Evolutionary conservation across 2,329 filamentous ascomycete genomes (phyloP), one percentile per base, ranked within the genome.

Genomic region (Botrytis fragariae): DNA sequence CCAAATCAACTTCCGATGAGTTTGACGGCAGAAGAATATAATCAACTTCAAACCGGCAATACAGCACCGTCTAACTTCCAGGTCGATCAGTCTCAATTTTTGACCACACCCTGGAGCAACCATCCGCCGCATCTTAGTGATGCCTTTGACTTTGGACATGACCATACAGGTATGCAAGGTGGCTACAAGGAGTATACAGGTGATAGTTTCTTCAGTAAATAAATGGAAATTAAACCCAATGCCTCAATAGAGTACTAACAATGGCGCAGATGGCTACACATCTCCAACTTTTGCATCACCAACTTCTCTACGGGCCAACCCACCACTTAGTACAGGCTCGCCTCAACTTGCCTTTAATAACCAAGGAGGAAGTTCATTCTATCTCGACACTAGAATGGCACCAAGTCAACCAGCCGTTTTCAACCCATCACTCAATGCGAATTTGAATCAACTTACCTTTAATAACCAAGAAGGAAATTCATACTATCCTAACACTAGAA

Each of bases 31-130:
- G 22, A 51, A 14, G 4, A 0, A 51, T 51, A 51, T n/a, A n/a
- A 54, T 54, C 48, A n/a, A 14, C 25, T 2, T 16, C 12, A 16
- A 54, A 3, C 12, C 25, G 12, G 12, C 2, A 12, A n/a, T 54
- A 54, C 25, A 54, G 25, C 48, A 54, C 25, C 48, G n/a, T n/a
- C 25, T n/a, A 14, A 54, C 25, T n/a, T 16, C 5, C 25, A 7
- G 2, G 0, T 54, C 25, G 3, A n/a, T 54, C 25, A 1, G 7
- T n/a, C 4, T n/a, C 48, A 25, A 6, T 0, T 14, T 6, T 12
- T n/a, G 48, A n/a, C 5, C 25, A 0, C 25, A 3, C 25, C 25
- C 25, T 7, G 5, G 5, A 12, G 6, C 48, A 8, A n/a, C 6
- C 48, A 6, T 7, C 0, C 3, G 12, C 48, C 12, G 12, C 25